These are phyloP conservation scores for Zygosaccharomyces lentus DNA, from an alignment of 805 yeast species.

Conservation along the genomic window DNA sequence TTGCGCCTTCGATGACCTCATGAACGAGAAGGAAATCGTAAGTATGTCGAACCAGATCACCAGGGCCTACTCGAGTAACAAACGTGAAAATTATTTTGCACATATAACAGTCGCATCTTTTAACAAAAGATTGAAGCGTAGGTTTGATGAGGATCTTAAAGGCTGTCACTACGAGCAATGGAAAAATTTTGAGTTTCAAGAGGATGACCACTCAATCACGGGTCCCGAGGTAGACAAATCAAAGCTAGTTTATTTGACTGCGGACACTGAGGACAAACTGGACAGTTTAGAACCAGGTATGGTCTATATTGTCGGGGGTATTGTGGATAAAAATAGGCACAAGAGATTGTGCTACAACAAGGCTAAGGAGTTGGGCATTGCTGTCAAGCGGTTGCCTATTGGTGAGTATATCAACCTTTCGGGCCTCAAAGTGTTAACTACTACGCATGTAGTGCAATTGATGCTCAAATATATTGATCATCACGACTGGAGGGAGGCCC, in stretches of 20 bases:
- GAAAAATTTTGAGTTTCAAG: conserved; percentile 55
- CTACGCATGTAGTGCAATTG: conserved; percentile 91
- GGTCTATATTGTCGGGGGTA: conserved; percentile 90
- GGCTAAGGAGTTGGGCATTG: conserved; percentile 67
- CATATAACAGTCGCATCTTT: conserved; percentile 61
- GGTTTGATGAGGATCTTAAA: conserved; percentile 62
- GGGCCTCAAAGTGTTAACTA: conserved; percentile 86
- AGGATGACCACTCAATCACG: conserved; percentile 36
- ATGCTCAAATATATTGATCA: conserved; percentile 75
- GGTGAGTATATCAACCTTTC: conserved; percentile 76
- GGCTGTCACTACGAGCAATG: conserved; percentile 57
- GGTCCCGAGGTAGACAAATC: conserved; percentile 36
- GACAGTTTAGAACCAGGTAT: conserved; percentile 59
- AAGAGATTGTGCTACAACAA: conserved; percentile 75
- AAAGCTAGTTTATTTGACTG: conserved; percentile 66
- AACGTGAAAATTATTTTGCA: conserved; percentile 54
- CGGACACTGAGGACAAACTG: conserved; percentile 75
- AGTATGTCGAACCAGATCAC: conserved; percentile 79
- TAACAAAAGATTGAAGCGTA: conserved; percentile 54
- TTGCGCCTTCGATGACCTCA: conserved; percentile 85
- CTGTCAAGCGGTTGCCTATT: conserved; percentile 79
- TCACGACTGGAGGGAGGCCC: conserved; percentile 80
- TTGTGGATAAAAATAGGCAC: conserved; percentile 91
- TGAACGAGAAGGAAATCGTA: conserved; percentile 67
- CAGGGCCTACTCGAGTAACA: conserved; percentile 74